A percentile compares a stretch with the other conserved stretches of the same genome.
Conservation (phyloP, 352 stramenopile genomes). For the Phytophthora colocasiae region DNA sequence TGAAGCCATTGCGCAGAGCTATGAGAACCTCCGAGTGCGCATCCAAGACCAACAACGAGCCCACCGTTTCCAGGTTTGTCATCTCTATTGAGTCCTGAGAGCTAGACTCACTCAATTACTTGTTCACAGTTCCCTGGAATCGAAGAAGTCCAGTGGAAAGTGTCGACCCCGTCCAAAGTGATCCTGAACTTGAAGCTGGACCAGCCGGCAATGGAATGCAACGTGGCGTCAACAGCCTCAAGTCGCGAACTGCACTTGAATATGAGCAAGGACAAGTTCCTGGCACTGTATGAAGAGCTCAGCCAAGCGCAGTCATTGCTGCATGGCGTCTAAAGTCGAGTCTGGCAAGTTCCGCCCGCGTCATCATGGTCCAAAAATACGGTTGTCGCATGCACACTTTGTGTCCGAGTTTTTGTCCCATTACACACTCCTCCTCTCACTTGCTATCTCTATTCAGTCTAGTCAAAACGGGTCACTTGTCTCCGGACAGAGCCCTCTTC, state of each 20-base stretch:
- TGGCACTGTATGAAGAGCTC: slow-evolving; percentile 46
- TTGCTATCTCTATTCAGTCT: slow-evolving; percentile 6
- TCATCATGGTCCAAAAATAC: slow-evolving; percentile 29
- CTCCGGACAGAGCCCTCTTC: slow-evolving; percentile 20
- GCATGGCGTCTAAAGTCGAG: slow-evolving; percentile 14
- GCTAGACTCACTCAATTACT: neutral
- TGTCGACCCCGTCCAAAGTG: slow-evolving; percentile 25
- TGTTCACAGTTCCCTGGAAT: slow-evolving; percentile 38
- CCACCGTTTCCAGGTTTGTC: slow-evolving; percentile 46
- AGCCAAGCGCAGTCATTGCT: slow-evolving; percentile 37
- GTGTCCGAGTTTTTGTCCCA: slow-evolving; percentile 14
- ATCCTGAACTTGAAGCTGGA: slow-evolving; percentile 41
- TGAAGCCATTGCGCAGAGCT: slow-evolving; percentile 40
- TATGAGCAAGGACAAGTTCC: slow-evolving; percentile 39
- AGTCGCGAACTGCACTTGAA: slow-evolving; percentile 26
- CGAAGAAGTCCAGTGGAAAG: slow-evolving; percentile 38
- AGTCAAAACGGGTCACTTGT: slow-evolving; percentile 16
- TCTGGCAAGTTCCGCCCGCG: slow-evolving; percentile 14
- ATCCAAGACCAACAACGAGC: slow-evolving; percentile 46
- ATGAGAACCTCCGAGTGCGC: slow-evolving; percentile 26
- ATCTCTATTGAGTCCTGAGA: neutral
- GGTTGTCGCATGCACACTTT: slow-evolving; percentile 21
- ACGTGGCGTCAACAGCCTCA: neutral
- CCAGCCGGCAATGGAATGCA: slow-evolving; percentile 34
- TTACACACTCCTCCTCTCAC: slow-evolving; percentile 10